A percentile compares a stretch with the other conserved stretches of the same genome.
These are phyloP conservation scores for Phytophthora pinifolia DNA, from an alignment of 352 stramenopile genomes.

Conservation along the genomic window DNA sequence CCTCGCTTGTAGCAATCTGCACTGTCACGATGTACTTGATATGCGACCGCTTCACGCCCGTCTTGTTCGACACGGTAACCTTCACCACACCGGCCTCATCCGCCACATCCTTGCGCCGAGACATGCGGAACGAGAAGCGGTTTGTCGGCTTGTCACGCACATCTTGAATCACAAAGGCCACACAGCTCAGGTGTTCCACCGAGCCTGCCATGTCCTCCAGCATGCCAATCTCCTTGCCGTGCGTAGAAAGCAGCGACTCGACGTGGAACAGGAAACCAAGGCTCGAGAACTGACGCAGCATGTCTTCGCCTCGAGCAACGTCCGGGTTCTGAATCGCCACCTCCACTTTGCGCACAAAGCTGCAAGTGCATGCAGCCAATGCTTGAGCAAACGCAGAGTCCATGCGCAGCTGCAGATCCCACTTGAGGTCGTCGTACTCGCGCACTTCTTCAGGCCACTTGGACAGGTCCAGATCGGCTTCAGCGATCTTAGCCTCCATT, in stretches of 20 bases:
- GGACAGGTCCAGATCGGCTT: conserved; percentile 65
- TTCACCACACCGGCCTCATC: conserved; percentile 81
- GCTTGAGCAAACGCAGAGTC: conserved; percentile 81
- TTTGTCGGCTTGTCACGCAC: conserved; percentile 83
- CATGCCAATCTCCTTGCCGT: conserved; percentile 97
- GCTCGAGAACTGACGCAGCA: conserved; percentile 80
- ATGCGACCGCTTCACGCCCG: conserved; percentile 47
- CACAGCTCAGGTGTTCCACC: conserved; percentile 78
- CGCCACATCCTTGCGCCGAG: conserved; percentile 70
- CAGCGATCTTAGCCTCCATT: conserved; percentile 71
- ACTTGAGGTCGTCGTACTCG: conserved; percentile 84
- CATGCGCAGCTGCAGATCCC: conserved; percentile 85
- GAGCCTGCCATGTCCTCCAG: conserved; percentile 90
- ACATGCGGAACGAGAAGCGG: conserved; percentile 88
- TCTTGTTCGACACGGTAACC: conserved; percentile 71
- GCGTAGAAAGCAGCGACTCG: conserved; percentile 93
- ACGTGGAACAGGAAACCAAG: conserved; percentile 89
- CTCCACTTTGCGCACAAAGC: conserved; percentile 87
- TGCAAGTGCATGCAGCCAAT: conserved; percentile 67
- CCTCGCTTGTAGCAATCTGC: conserved; percentile 72
- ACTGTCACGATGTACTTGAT: conserved; percentile 88
- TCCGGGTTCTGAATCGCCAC: conserved; percentile 82
- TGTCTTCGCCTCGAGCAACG: conserved; percentile 70
- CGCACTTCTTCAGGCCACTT: conserved; percentile 84
- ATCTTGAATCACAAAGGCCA: conserved; percentile 87